Base-by-base conservation (phyloP, 495 filamentous ascomycete genomes). In the Podospora didyma region DNA sequence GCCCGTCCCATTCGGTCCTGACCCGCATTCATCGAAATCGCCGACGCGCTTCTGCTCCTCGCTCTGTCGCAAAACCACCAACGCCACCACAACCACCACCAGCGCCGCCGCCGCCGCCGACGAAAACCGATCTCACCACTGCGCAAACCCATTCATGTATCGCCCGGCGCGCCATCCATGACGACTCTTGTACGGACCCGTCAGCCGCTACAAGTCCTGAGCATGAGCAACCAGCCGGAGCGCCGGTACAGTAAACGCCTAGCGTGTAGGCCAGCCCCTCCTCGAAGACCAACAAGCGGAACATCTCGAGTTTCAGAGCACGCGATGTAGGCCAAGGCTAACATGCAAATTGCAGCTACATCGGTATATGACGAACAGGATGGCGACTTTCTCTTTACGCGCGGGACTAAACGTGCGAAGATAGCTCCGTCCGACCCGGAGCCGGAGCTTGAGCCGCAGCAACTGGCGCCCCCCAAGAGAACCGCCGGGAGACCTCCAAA, bases 291-390 rank as follows among this genome's bases (percentile, higher is more conserved):
- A 19, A 6, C 14, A n/a, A n/a, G 14, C 3, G 49, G 21, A 20
- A 16, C 4, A 10, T 21, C 47, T 17, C 47, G 28, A 24, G 17
- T 20, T 12, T 19, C 20, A 16, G 23, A 37, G 24, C 37, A 16
- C 37, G 19, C 22, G 26, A 21, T 11, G 34, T n/a, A 3, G 17
- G n/a, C 1, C 11, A 44, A 19, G 39, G 17, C 67, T 73, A 52
- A 71, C 51, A 37, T 1, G 16, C 20, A 24, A 42, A 49, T 26
- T 47, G 58, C 52, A 75, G 73, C 73, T 47, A 35, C 64, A 19
- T 61, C 67, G 67, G 79, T 76, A 59, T 87, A 86, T 63, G 82
- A 87, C 64, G 82, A 87, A 67, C 75, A 83, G 54, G 84, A 85
- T 75, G 82, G 83, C 54, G 83, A 82, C 46, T 86, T 86, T 67